These are phyloP conservation scores for Neurospora sp. DNA, from an alignment of 2,329 filamentous ascomycete species.

Conservation along the genomic window DNA sequence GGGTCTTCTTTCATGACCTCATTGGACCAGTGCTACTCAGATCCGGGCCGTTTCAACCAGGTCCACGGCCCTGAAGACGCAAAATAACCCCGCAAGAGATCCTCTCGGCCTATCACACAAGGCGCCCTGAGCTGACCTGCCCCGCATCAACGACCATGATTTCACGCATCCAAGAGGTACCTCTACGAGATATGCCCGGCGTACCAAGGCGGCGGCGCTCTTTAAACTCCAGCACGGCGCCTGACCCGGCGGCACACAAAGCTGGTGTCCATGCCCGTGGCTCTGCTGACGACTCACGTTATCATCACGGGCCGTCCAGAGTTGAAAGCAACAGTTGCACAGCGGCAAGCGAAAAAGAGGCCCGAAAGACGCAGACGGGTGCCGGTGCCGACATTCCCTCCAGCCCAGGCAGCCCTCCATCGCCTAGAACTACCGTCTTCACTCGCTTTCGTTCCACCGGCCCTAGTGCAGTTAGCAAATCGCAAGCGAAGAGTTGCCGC, in stretches of 20 bases:
- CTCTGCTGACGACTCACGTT: background rate
- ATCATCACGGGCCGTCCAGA: background rate
- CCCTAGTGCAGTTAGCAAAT: background rate
- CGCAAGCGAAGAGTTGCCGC: background rate
- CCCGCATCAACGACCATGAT: conserved; percentile 4
- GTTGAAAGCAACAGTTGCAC: background rate
- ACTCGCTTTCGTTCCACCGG: background rate
- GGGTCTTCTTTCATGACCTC: conserved; percentile 7
- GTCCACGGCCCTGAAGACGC: conserved; percentile 4
- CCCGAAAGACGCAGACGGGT: background rate
- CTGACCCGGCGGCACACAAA: background rate
- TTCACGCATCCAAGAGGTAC: conserved; percentile 1
- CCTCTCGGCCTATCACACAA: conserved; percentile 6
- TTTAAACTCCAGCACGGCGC: background rate
- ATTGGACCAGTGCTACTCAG: conserved; percentile 11
- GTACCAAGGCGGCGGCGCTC: background rate
- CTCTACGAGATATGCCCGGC: background rate
- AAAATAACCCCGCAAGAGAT: conserved; percentile 6
- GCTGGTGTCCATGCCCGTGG: background rate
- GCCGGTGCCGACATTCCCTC: background rate
- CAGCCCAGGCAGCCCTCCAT: background rate
- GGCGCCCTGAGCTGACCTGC: conserved; percentile 1
- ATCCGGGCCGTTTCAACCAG: conserved; percentile 17
- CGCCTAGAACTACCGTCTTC: background rate
- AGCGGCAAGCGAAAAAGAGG: background rate